Evolutionary conservation across 768 basidiomycete genomes (phyloP).

Genomic region (Butyriboletus loyo): DNA sequence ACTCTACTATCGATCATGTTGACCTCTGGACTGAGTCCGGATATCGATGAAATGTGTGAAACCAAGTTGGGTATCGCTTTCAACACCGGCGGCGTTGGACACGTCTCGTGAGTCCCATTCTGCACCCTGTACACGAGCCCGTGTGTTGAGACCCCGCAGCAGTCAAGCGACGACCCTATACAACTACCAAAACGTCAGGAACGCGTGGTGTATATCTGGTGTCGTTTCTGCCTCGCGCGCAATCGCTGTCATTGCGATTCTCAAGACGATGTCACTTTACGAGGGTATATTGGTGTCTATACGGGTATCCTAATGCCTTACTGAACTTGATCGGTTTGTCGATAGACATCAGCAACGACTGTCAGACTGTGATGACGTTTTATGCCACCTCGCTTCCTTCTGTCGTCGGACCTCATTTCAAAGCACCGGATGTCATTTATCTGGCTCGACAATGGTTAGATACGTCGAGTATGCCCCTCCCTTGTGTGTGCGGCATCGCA

Average conservation of each 20-base stretch:
- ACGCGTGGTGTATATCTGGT: slow-evolving; percentile 72
- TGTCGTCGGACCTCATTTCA: slow-evolving; percentile 57
- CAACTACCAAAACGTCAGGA: slow-evolving; percentile 32
- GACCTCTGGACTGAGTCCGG: slow-evolving; percentile 65
- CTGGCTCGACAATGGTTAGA: slow-evolving; percentile 78
- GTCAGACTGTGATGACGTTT: slow-evolving; percentile 74
- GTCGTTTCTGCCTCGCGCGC: slow-evolving; percentile 68
- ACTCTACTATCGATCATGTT: slow-evolving; percentile 61
- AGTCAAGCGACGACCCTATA: slow-evolving; percentile 42
- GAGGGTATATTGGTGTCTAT: slow-evolving; percentile 46
- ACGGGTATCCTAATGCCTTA: neutral
- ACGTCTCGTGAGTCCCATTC: slow-evolving; percentile 42
- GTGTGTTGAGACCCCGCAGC: slow-evolving; percentile 5
- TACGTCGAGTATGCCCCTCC: slow-evolving; percentile 52
- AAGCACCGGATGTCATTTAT: slow-evolving; percentile 66
- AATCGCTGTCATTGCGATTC: slow-evolving; percentile 60
- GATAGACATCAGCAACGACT: slow-evolving; percentile 64
- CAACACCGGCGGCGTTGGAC: slow-evolving; percentile 42
- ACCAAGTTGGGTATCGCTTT: slow-evolving; percentile 49
- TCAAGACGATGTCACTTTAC: slow-evolving; percentile 70
- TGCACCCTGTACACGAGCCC: neutral
- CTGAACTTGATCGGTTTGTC: neutral
- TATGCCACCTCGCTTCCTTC: slow-evolving; percentile 71
- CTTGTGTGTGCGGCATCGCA: neutral
- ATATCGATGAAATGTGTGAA: slow-evolving; percentile 67